Evolutionary conservation across 257 asterid genomes (phyloP), one percentile per base, ranked within the genome.

Genomic region (Ballota nigra): DNA sequence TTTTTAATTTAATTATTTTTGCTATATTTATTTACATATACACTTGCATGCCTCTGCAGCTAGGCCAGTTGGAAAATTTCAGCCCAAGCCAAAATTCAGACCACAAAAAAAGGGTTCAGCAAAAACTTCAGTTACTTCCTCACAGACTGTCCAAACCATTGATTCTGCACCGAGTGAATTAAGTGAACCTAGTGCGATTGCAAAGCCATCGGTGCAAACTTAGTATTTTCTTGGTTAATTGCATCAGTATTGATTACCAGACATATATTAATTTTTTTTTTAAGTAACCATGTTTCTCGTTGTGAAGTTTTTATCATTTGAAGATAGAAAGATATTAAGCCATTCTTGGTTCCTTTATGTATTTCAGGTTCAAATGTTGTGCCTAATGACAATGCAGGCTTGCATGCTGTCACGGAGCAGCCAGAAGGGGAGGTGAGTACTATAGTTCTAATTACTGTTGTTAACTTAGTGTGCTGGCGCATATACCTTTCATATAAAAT

Each of bases 51-150:
- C 71, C 56, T n/a, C 33, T 68, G 69, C 91, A 87, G 96, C 78
- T 40, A 77, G 86, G 78, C 81, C 78, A 34, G 83, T 73, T 3
- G 82, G 88, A 55, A 87, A 82, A 75, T 89, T 87, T 81, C 88
- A 80, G 74, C 97, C 97, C 28, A 92, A 83, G 76, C 72, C 82
- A 1, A 92, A 87, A 72, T 68, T 76, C 51, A 79, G 79, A 40
- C 85, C 41, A n/a, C n/a, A n/a, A n/a, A n/a, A n/a, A n/a, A n/a
- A n/a, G n/a, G n/a, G n/a, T n/a, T n/a, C n/a, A n/a, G n/a, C n/a
- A n/a, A n/a, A n/a, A n/a, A n/a, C n/a, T n/a, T n/a, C n/a, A n/a
- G n/a, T n/a, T n/a, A n/a, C n/a, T n/a, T n/a, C n/a, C n/a, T n/a
- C n/a, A n/a, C n/a, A n/a, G n/a, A n/a, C n/a, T n/a, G n/a, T n/a